Evolutionary conservation across 257 asterid genomes (phyloP), one percentile per base, ranked within the genome.

Genomic region (Coffea canephora): DNA sequence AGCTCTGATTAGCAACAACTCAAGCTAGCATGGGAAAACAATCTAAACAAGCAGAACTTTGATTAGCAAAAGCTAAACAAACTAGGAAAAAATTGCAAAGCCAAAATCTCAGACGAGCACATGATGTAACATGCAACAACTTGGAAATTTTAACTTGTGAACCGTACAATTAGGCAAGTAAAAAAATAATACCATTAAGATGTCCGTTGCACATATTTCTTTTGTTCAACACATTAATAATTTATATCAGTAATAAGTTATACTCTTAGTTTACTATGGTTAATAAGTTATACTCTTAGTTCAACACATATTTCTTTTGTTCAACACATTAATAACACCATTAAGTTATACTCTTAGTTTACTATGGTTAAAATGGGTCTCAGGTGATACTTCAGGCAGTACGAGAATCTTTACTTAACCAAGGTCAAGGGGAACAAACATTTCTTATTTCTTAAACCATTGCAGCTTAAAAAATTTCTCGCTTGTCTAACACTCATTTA

Each of bases 31-130:
- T 14, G 77, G 21, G 7, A 78, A 16, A 62, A 67, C 41, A 61
- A 34, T 83, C 99, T 94, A 55, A 77, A 69, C 69, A 61, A 80
- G 55, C 18, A 48, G 77, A 39, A 39, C n/a, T 15, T 75, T 76
- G 50, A 66, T 64, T 11, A 68, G 69, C 70, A 71, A 71, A 45
- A 79, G 23, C 31, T 45, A 70, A 39, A 31, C 59, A 27, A 25
- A 15, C 18, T 21, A 21, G 74, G 7, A 6, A 78, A 23, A 61
- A 67, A 12, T 46, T 31, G 78, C 15, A 25, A 50, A 25, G 4
- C 46, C 23, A 49, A 49, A 73, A 46, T 1, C 45, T 39, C 18
- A 13, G 50, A 36, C 52, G 6, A 23, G 36, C 68, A 62, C 68
- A 62, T 8, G 36, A 62, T 1, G 15, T 62, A 31, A 64, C 27